Base-by-base conservation (phyloP, 176 grass and related monocot genomes). In the Musa beccarii region DNA sequence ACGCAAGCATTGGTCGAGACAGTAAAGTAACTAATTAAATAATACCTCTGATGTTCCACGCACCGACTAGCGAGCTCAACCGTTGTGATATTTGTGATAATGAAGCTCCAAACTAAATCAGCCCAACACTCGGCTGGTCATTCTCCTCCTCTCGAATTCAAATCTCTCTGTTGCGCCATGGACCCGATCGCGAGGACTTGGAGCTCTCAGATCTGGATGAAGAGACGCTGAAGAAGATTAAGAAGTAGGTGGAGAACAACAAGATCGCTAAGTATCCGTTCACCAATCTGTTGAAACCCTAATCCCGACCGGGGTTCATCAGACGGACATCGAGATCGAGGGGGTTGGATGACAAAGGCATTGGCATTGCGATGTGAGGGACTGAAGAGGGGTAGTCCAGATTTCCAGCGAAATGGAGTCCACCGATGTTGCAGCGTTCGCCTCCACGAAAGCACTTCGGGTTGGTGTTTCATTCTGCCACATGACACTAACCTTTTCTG, bases 331-430 rank as follows among this genome's bases (percentile, higher is more conserved):
- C 3, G 90, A 97, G 66, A 93, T 87, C 7, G 93, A 87, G 9
- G 76, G 90, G 94, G 49, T 51, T 98, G 49, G 94, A 98, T 66
- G 84, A 91, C 12, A 93, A 69, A 72, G 90, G 66, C 82, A 93
- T 10, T 98, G 94, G 64, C 76, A 86, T 14, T 98, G 88, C 90
- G 94, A 93, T 66, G 93, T 91, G 94, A 71, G 90, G 0, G 90
- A 97, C 4, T 76, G 85, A 14, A 83, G 77, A 80, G 94, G 90
- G 3, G 81, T 81, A 8, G 76, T 5, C 22, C 22, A 22, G 22
- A 22, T 22, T 22, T 22, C 22, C 22, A 22, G 22, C 22, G 22
- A 22, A 22, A 22, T 22, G 22, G 22, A 22, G 22, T 22, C 86
- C 83, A 0, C 87, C 88, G 0, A 86, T 97, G 52, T 78, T 97